Evolutionary conservation across 495 filamentous ascomycete species (phyloP), one percentile per base, ranked within the genome.

Genomic region (Penicillium longicatenatum): DNA sequence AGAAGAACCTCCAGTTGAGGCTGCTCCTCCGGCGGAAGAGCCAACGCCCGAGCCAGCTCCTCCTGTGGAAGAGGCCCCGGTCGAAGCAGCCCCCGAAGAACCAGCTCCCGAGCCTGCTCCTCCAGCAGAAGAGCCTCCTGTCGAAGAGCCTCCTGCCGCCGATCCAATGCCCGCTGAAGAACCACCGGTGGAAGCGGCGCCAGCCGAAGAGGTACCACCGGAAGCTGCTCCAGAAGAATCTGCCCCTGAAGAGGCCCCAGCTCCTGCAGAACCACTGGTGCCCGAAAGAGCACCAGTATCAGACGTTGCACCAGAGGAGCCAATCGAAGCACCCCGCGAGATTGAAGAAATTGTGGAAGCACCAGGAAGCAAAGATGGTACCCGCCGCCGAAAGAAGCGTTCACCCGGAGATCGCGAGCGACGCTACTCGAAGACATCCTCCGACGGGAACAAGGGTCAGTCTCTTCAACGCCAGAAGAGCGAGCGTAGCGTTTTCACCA

Each of bases 371-470:
- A 53, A 47, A 16, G 57, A 59, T 30, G 53, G 35, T 21, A 60
- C 68, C 8, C 65, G 65, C 41, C 71, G 68, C 48, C 73, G 65
- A 39, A 74, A 70, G 64, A 69, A 63, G 54, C 71, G 69, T 3
- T 65, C 72, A 6, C 58, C 61, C 1, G 22, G 54, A 4, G 67
- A 73, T 6, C 64, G 66, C 11, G 73, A 76, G 31, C 73, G 70
- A 41, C 66, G 70, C 5, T 60, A 67, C 29, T 75, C 75, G 1
- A 78, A 70, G 49, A 68, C 67, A 24, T 76, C 70, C 0, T 76
- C 71, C 1, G 74, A 78, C 29, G 71, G 68, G n/a, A 68, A 66
- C 45, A 63, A 61, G 16, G 64, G 67, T 22, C 60, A 39, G 16
- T 12, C 14, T 17, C 58, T 70, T 9, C 46, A 66, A 53, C 70